Conservation (phyloP, 2,329 filamentous ascomycete genomes). For the Talaromyces amestolkiae region DNA sequence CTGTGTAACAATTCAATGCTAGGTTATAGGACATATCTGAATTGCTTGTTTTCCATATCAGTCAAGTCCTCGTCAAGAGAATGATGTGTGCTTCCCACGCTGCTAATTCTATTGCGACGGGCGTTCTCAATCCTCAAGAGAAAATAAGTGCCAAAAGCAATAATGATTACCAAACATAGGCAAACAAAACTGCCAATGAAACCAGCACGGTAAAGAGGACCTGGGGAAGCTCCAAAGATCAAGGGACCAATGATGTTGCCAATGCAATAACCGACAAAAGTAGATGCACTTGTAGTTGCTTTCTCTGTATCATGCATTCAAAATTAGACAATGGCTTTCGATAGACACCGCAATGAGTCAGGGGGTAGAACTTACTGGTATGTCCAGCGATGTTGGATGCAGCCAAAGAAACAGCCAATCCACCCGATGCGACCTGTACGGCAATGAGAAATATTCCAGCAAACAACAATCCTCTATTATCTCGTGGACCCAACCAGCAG, state of each 20-base stretch:
- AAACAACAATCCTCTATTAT: constrained; percentile 6
- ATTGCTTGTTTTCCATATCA: not conserved
- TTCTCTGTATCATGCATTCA: not conserved
- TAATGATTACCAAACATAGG: not conserved
- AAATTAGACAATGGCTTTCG: not conserved
- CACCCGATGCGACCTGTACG: constrained; percentile 13
- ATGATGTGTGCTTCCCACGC: not conserved
- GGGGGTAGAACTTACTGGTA: not conserved
- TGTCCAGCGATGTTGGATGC: constrained; percentile 14
- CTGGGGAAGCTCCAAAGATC: constrained; percentile 14
- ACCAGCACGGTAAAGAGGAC: constrained; percentile 1
- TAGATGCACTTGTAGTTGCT: constrained; percentile 12
- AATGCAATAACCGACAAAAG: constrained; percentile 12
- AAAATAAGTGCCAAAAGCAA: not conserved
- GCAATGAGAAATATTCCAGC: constrained; percentile 15
- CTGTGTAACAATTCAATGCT: not conserved
- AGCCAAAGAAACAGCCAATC: constrained; percentile 15
- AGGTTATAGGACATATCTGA: not conserved
- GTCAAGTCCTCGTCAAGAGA: not conserved
- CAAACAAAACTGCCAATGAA: not conserved
- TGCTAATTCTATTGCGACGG: not conserved
- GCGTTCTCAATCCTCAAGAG: not conserved
- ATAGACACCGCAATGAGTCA: not conserved
- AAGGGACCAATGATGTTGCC: constrained; percentile 14
- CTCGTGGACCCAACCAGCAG: constrained; percentile 11